A percentile compares a stretch with the other conserved stretches of the same genome.
These are phyloP conservation scores for Neofusicoccum ribis DNA, from an alignment of 2,329 filamentous ascomycete species.

Conservation along the genomic window DNA sequence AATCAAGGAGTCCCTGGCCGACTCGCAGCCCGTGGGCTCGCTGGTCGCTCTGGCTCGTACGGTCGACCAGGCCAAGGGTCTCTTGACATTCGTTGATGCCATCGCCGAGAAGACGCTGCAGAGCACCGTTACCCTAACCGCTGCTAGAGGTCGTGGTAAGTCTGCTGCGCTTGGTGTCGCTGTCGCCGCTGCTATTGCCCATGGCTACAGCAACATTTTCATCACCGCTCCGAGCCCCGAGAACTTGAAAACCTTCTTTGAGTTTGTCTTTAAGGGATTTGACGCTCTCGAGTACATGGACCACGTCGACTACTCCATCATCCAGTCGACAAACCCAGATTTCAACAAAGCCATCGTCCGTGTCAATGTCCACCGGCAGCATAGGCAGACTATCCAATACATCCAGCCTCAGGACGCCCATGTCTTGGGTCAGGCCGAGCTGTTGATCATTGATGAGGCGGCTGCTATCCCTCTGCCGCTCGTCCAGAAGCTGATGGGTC, in stretches of 20 bases:
- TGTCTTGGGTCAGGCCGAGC: constrained; percentile 88
- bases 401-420: constrained; percentile 96
- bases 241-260: constrained; percentile 97
- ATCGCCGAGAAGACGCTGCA: constrained; percentile 94
- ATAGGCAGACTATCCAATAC: constrained; percentile 97
- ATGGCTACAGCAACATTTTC: constrained; percentile 99
- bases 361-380: constrained; percentile 91
- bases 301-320: constrained; percentile 95
- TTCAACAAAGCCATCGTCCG: constrained; percentile 99
- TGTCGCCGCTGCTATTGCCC: constrained; percentile 88
- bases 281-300: constrained; percentile 92
- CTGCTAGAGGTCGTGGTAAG: constrained; percentile 92
- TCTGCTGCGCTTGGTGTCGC: constrained; percentile 94
- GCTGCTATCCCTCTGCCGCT: constrained; percentile 93
- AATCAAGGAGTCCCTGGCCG: constrained; percentile 84
- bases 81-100: constrained; percentile 95
- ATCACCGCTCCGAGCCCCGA: constrained; percentile 97
- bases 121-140: constrained; percentile 90
- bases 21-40: constrained; percentile 82
- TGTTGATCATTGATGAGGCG: constrained; percentile 95
- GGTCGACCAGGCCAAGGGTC: constrained; percentile 91
- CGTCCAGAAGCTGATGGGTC: constrained; percentile 91
- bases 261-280: constrained; percentile 98
- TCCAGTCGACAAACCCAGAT: constrained; percentile 96
- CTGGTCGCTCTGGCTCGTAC: constrained; percentile 84